Evolutionary conservation across 257 asterid species (phyloP), one percentile per base, ranked within the genome.

Genomic region (Thymus quinquecostatus): DNA sequence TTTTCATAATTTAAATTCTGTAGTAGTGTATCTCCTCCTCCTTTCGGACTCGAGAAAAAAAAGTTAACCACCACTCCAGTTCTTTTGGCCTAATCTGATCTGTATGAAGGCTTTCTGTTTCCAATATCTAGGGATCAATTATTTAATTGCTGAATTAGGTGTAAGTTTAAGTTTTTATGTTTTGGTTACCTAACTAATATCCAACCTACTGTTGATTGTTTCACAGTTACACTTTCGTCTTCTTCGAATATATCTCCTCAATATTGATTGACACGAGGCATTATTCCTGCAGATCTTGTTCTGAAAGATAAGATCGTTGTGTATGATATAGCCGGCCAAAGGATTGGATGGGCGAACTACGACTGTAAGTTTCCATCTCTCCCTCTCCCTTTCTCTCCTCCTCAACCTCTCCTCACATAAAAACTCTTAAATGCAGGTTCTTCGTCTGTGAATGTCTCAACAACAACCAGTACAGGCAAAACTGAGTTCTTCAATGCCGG

Each of bases 261-360:
- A 7, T 67, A 40, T 74, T 5, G 57, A 74, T 38, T 30, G 63
- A 43, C 27, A 30, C 41, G 14, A 60, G 75, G 9, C 8, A 33
- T 1, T 32, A 10, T 0, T 71, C 6, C 11, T 78, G 77, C 89
- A 91, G 98, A 94, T 79, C 91, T 91, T 60, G 96, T 94, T 57
- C 82, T 89, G 72, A 87, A 94, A 82, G 97, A 94, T 79, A 94
- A 94, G 87, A 85, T 91, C 21, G 87, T 94, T 50, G 96, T 91
- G 41, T 94, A 91, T 75, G 98, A 94, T 84, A 76, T 94, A 81
- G 95, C 84, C 65, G 85, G 80, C 10, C 96, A 91, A 60, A 84
- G 84, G 79, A 84, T 94, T 45, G 98, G 98, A 76, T 94, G 98
- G 98, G 87, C 81, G 30, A 87, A 85, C 64, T 91, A 89, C 60